These are phyloP conservation scores for Solanum virginianum DNA, from an alignment of 257 asterid genomes.

Conservation along the genomic window DNA sequence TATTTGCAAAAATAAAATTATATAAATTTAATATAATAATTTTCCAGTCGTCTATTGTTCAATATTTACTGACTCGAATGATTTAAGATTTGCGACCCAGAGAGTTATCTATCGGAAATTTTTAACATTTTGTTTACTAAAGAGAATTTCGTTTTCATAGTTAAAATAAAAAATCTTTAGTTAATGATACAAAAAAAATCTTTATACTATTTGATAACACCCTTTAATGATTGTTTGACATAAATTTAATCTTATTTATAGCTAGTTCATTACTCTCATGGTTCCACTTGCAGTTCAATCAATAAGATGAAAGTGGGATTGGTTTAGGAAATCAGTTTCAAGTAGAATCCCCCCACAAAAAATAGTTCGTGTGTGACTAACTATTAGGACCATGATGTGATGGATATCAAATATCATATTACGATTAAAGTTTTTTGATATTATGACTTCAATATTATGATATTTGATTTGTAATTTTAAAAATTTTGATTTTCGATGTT, in stretches of 20 bases:
- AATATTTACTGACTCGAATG: neutral
- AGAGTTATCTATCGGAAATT: neutral
- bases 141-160: neutral
- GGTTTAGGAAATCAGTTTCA: neutral
- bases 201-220: neutral
- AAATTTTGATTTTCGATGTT: too few relatives aligned
- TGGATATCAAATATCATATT: neutral
- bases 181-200: neutral
- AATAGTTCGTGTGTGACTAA: neutral
- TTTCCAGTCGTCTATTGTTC: accelerated
- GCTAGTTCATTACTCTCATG: neutral
- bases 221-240: neutral
- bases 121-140: neutral
- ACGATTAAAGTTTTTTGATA: too few relatives aligned
- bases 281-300: neutral
- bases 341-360: neutral
- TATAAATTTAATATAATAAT: neutral
- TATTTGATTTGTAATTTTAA: neutral
- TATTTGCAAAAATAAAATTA: too few relatives aligned
- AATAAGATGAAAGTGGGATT: neutral
- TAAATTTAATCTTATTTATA: neutral
- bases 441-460: too few relatives aligned
- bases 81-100: neutral
- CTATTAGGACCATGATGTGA: neutral
- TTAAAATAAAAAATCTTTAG: too few relatives aligned